phyloP scores from a whole-genome alignment of 768 basidiomycete genomes.

The Dictyophora rubrovolvata region DNA sequence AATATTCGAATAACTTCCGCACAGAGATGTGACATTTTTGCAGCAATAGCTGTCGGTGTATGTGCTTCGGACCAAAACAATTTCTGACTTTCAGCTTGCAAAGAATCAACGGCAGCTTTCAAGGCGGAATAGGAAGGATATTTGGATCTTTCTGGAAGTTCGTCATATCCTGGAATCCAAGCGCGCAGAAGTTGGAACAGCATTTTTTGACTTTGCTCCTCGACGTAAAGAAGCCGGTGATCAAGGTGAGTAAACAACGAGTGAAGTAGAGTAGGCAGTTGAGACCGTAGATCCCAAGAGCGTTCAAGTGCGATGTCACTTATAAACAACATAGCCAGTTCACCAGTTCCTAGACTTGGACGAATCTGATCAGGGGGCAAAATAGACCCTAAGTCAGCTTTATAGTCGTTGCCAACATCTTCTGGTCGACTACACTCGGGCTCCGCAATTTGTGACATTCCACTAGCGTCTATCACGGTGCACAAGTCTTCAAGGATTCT shows the following conservation, averaged over 20 bases:
- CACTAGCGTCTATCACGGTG: constrained; percentile 70
- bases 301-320: constrained; percentile 67
- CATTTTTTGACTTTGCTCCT: constrained; percentile 62
- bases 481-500: constrained; percentile 78
- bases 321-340: constrained; percentile 81
- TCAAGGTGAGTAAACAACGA: constrained; percentile 76
- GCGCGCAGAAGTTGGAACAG: constrained; percentile 77
- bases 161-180: constrained; percentile 71
- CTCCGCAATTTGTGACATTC: constrained; percentile 72
- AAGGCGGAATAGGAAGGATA: constrained; percentile 38
- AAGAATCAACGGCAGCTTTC: constrained; percentile 37
- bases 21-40: constrained; percentile 62
- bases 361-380: constrained; percentile 62
- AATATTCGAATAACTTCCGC: constrained; percentile 57
- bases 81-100: constrained; percentile 49
- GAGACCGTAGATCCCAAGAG: constrained; percentile 61
- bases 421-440: constrained; percentile 42
- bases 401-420: constrained; percentile 58
- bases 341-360: constrained; percentile 66
- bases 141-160: constrained; percentile 47
- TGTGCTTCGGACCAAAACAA: constrained; percentile 72
- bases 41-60: constrained; percentile 33
- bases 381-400: constrained; percentile 61
- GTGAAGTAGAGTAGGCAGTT: constrained; percentile 69
- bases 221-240: constrained; percentile 59